Base-by-base conservation (phyloP, 257 asterid species). In the Solanum commersonii region DNA sequence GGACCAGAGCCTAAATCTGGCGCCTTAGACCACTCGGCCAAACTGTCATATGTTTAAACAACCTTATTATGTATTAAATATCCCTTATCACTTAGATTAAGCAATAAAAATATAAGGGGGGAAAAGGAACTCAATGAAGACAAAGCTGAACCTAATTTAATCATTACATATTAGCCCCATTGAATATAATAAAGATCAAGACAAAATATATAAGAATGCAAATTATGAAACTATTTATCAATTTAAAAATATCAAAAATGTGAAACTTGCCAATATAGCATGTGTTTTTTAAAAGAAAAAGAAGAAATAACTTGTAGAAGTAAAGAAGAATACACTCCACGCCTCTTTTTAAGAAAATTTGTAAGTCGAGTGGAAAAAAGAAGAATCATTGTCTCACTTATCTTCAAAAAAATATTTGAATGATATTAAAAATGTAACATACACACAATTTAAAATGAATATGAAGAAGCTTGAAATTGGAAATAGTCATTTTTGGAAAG, bases 1-100 rank as follows among this genome's bases (percentile, higher is more conserved):
- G 96, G 98, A 95, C 98, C 98, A 93, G 97, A 95, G 99, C 98
- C 98, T 96, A 96, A 96, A 95, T 95, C 98, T 94, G 98, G 98
- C 99, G 98, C 98, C 98, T 97, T 97, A 97, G 98, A 97, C 98
- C 98, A 96, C 98, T 96, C 99, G 98, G 98, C 98, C 98, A 97
- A 97, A 96, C 96, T 94, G 98, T 95, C 96, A 46, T 46, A 46
- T 46, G 0, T 11, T 11, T 44, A 4, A 44, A 4, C 1, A 7
- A 1, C 10, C 10, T 56, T 56, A 56, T 59, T 20, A 59, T 59
- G 2, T 59, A 20, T 20, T 59, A 7, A 59, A 20, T 20, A 59
- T 15, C 10, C 10, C 18, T 56, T 15, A 18, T 56, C 6, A 16
- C 65, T 56, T 56, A 18, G 65, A 56, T 56, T 52, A 52, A 18